Conservation (phyloP, 805 yeast species). For the Saccharomycopsis oosterbeekiorum region DNA sequence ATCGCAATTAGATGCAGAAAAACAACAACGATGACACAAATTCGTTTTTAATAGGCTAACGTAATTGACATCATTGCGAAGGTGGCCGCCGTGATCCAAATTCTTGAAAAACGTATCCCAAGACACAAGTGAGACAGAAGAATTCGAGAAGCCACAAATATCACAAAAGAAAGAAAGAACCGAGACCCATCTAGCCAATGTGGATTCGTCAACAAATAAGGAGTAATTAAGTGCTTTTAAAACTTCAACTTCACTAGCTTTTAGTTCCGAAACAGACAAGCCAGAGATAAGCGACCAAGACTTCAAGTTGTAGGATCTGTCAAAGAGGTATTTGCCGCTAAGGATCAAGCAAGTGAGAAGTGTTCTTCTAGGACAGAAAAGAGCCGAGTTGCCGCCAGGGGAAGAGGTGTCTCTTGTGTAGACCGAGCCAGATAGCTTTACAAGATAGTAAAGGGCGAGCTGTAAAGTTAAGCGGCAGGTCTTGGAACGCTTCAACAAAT, state of each 20-base stretch:
- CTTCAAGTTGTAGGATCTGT: constrained; percentile 54
- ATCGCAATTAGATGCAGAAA: background rate
- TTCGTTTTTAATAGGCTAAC: background rate
- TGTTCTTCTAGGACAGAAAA: constrained; percentile 49
- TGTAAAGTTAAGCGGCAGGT: constrained; percentile 55
- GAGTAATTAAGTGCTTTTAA: constrained; percentile 48
- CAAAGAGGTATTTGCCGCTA: constrained; percentile 66
- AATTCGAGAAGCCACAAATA: background rate
- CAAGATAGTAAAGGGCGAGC: constrained; percentile 55
- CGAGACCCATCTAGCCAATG: constrained; percentile 35
- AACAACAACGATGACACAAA: background rate
- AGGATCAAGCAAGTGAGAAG: constrained; percentile 61
- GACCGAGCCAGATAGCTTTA: constrained; percentile 20
- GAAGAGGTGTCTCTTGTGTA: constrained; percentile 18
- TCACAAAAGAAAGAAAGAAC: constrained; percentile 22
- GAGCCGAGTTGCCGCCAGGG: constrained; percentile 8
- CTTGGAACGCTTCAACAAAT: constrained; percentile 41
- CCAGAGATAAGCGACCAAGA: constrained; percentile 76
- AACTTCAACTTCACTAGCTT: constrained; percentile 41
- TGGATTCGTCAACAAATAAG: constrained; percentile 39
- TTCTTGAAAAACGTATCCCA: constrained; percentile 9
- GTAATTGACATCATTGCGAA: constrained; percentile 4
- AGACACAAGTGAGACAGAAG: background rate
- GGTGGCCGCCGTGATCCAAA: constrained; percentile 7
- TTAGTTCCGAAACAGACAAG: constrained; percentile 40